Percentiles rank a stretch among this genome's conserved stretches.
Evolutionary conservation across 1,284 basidiomycete genomes (phyloP).

Genomic region (Malassezia furfur): DNA sequence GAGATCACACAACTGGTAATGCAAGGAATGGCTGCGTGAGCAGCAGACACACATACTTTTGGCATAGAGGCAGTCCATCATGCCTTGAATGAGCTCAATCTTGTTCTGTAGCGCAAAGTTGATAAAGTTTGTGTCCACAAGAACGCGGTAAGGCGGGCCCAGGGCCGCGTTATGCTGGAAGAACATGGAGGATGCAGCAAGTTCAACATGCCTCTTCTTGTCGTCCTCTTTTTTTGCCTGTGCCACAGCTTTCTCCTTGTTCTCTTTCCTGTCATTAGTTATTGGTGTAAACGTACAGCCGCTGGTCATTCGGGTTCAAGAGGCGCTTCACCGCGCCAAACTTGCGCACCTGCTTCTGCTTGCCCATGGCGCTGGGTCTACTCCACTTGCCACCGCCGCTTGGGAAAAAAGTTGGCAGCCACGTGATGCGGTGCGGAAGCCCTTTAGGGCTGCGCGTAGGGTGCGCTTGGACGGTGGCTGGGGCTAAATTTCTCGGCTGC

Average conservation of each 20-base stretch:
- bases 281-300: slow-evolving; percentile 60
- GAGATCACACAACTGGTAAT: slow-evolving; percentile 97
- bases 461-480: no score
- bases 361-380: slow-evolving; percentile 55
- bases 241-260: slow-evolving; percentile 50
- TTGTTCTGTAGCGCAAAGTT: slow-evolving; percentile 98
- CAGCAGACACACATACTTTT: slow-evolving; percentile 62
- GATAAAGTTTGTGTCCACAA: slow-evolving; percentile 99
- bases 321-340: slow-evolving; percentile 91
- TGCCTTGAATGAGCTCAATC: slow-evolving; percentile 84
- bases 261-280: slow-evolving; percentile 50
- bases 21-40: slow-evolving; percentile 74
- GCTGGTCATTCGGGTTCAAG: slow-evolving; percentile 84
- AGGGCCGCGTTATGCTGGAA: slow-evolving; percentile 90
- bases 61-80: slow-evolving; percentile 99
- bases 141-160: slow-evolving; percentile 88
- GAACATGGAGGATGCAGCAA: slow-evolving; percentile 70
- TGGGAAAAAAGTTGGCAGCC: not conserved
- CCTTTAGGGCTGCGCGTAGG: no score
- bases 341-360: slow-evolving; percentile 86
- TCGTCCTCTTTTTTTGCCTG: slow-evolving; percentile 28
- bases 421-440: not conserved
- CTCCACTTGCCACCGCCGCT: not conserved
- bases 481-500: no score
- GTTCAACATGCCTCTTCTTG: slow-evolving; percentile 27